phyloP scores from a whole-genome alignment of 2,329 filamentous ascomycete genomes.

The Scleromitrula shiraiana region DNA sequence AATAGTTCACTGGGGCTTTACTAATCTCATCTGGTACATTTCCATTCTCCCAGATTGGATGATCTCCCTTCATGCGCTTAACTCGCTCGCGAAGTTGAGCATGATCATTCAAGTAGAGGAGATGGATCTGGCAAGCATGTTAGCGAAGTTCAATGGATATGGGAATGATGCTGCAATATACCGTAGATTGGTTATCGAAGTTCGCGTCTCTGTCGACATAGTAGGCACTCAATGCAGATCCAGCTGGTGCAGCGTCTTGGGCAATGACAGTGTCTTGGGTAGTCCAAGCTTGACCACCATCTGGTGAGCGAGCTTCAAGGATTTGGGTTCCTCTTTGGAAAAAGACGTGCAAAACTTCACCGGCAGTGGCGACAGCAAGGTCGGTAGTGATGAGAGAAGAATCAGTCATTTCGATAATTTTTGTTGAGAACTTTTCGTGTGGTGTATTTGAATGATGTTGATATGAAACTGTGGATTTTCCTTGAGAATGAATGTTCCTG shows the following conservation, averaged over 20 bases:
- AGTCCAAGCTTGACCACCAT: background rate
- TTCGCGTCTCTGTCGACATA: slow-evolving; percentile 6
- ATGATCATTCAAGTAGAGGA: slow-evolving; percentile 1
- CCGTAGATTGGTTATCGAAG: background rate
- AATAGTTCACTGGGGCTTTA: slow-evolving; percentile 4
- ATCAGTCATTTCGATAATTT: slow-evolving; percentile 4
- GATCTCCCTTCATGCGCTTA: slow-evolving; percentile 1
- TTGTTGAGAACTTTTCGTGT: background rate
- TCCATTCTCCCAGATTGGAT: slow-evolving; percentile 2
- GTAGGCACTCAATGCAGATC: slow-evolving; percentile 3
- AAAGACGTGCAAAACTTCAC: slow-evolving; percentile 1
- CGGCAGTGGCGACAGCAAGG: background rate
- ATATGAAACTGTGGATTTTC: too few species aligned
- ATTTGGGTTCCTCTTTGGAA: slow-evolving; percentile 1
- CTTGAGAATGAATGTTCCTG: too few species aligned
- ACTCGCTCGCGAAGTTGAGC: background rate
- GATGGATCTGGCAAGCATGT: slow-evolving; percentile 1
- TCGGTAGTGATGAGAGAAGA: background rate
- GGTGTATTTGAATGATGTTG: too few species aligned
- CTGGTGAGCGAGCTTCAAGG: slow-evolving; percentile 3
- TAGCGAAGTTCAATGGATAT: background rate
- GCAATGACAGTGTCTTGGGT: slow-evolving; percentile 5
- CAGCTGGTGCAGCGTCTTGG: background rate
- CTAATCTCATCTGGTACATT: background rate
- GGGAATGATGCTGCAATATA: background rate